Conservation (phyloP, 495 filamentous ascomycete species). For the Penicillium soppii region DNA sequence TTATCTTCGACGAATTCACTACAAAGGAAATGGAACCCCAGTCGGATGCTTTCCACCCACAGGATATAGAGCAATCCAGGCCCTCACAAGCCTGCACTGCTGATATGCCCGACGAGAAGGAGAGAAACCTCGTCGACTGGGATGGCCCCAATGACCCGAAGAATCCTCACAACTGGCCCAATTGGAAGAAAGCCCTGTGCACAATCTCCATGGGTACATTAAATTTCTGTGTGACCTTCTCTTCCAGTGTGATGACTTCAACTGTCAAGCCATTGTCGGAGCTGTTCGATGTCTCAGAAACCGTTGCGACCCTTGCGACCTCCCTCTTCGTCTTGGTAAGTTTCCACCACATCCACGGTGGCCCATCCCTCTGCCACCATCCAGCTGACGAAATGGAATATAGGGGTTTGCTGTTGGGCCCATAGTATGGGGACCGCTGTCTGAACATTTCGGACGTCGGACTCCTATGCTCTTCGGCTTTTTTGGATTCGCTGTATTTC, state of each 20-base stretch:
- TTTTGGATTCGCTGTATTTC: constrained; percentile 57
- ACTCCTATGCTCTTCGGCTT: constrained; percentile 57
- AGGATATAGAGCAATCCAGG: no score
- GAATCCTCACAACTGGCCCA: constrained; percentile 69
- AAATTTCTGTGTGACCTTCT: constrained; percentile 61
- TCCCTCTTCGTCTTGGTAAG: constrained; percentile 58
- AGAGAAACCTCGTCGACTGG: constrained; percentile 45
- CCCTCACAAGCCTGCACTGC: no score
- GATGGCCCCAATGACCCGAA: constrained; percentile 59
- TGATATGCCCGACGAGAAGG: no score
- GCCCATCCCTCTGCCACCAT: no score
- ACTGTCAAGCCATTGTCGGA: constrained; percentile 48
- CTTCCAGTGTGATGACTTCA: constrained; percentile 58
- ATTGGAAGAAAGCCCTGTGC: constrained; percentile 64
- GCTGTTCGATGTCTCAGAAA: constrained; percentile 50
- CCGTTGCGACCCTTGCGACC: constrained; percentile 57
- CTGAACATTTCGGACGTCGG: constrained; percentile 58
- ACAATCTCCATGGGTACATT: constrained; percentile 59
- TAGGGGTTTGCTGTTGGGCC: constrained; percentile 55
- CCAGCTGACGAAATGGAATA: no score
- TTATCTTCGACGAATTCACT: no score
- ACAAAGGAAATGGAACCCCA: no score
- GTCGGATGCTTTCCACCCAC: no score
- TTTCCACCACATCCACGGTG: no score
- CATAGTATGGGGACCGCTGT: constrained; percentile 53